A percentile compares a stretch with the other conserved stretches of the same genome.
phyloP scores from a whole-genome alignment of 2,329 filamentous ascomycete genomes.

The Lachnellula occidentalis region DNA sequence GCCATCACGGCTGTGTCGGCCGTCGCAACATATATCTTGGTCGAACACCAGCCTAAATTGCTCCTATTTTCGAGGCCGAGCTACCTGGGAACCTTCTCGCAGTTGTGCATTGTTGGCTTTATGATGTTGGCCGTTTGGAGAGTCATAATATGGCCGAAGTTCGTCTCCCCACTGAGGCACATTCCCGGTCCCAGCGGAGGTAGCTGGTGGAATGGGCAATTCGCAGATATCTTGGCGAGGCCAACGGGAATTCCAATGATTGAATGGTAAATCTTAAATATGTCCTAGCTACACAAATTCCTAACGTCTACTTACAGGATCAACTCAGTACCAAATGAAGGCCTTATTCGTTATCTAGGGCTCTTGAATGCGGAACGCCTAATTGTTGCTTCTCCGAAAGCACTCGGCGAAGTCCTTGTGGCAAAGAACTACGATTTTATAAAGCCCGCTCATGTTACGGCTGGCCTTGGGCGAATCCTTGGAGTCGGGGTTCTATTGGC shows the following conservation, averaged over 20 bases:
- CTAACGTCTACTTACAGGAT: conserved; percentile 37
- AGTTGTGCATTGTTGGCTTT: conserved; percentile 36
- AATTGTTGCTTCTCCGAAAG: conserved; percentile 57
- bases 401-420: conserved; percentile 63
- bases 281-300: not conserved
- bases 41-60: conserved; percentile 19
- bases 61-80: conserved; percentile 24
- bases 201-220: conserved; percentile 43
- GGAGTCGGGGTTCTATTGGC: conserved; percentile 71
- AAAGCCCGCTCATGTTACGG: conserved; percentile 53
- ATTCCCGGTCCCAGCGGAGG: conserved; percentile 45
- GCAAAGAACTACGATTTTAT: conserved; percentile 65
- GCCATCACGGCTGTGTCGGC: conserved; percentile 20
- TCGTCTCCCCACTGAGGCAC: conserved; percentile 52
- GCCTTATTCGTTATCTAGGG: conserved; percentile 61
- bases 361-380: conserved; percentile 59
- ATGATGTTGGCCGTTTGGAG: conserved; percentile 35
- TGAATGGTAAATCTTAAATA: conserved; percentile 29
- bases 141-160: conserved; percentile 51
- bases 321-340: conserved; percentile 57
- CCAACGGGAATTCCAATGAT: conserved; percentile 35
- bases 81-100: conserved; percentile 35
- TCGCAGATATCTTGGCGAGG: conserved; percentile 31
- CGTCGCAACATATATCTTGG: conserved; percentile 18
- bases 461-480: conserved; percentile 56